These are phyloP conservation scores for Bryoglossum gracile DNA, from an alignment of 495 filamentous ascomycete genomes.

Conservation along the genomic window DNA sequence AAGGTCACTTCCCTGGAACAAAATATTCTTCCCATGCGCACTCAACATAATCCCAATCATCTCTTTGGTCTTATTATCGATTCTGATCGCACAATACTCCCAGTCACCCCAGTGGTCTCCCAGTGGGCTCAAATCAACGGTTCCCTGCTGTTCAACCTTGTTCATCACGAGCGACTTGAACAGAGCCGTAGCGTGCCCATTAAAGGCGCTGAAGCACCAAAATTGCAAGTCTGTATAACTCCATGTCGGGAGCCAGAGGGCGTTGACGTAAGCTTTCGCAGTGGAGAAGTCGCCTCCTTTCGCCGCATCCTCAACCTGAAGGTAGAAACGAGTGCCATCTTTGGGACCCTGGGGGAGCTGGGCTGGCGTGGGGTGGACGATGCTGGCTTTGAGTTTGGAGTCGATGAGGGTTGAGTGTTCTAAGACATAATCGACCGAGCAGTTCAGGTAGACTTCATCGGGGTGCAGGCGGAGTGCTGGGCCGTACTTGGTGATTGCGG, in stretches of 20 bases:
- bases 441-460: slow-evolving; percentile 11
- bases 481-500: slow-evolving; percentile 13
- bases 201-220: slow-evolving; percentile 15
- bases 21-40: slow-evolving; percentile 11
- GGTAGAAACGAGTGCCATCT: slow-evolving; percentile 9
- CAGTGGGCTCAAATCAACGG: slow-evolving; percentile 12
- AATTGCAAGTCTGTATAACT: slow-evolving; percentile 17
- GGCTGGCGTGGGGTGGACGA: slow-evolving; percentile 6
- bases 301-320: slow-evolving; percentile 4
- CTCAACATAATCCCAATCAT: slow-evolving; percentile 9
- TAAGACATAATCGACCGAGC: slow-evolving; percentile 14
- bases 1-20: neutral
- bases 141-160: slow-evolving; percentile 8
- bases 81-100: slow-evolving; percentile 12
- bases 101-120: slow-evolving; percentile 18
- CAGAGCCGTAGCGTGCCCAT: slow-evolving; percentile 10
- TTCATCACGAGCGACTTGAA: slow-evolving; percentile 7
- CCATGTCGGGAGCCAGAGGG: slow-evolving; percentile 3
- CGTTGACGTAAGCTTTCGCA: slow-evolving; percentile 19
- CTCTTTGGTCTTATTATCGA: slow-evolving; percentile 16
- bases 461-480: slow-evolving; percentile 11
- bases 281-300: slow-evolving; percentile 10
- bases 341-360: slow-evolving; percentile 12
- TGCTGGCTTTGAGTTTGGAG: slow-evolving; percentile 1
- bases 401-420: slow-evolving; percentile 10